Conservation (phyloP, 1,284 basidiomycete species). For the Microbotryomycetes sp. region DNA sequence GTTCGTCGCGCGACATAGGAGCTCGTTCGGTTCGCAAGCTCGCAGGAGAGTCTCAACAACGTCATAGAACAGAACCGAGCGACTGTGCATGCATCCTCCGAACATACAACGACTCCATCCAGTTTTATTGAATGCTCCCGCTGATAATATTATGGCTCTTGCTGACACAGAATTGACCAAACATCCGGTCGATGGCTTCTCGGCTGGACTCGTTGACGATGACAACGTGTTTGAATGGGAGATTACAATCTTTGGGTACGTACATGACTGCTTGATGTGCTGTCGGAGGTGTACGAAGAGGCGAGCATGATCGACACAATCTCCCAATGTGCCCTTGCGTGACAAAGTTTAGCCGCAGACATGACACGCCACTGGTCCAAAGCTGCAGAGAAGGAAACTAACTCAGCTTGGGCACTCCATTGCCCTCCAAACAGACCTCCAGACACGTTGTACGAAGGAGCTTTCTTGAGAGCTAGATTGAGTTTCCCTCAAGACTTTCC, state of each 20-base stretch:
- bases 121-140: too few species aligned
- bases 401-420: too few species aligned
- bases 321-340: too few species aligned
- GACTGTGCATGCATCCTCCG: not conserved
- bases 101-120: not conserved
- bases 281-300: too few species aligned
- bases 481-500: conserved; percentile 88
- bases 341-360: too few species aligned
- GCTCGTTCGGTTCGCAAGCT: too few species aligned
- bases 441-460: conserved; percentile 64
- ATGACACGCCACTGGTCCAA: too few species aligned
- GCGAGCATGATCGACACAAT: too few species aligned
- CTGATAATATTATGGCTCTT: not conserved
- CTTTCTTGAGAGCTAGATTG: conserved; percentile 80
- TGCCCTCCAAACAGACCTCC: conserved; percentile 10
- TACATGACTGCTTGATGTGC: conserved; percentile 19
- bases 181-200: conserved; percentile 85
- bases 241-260: conserved; percentile 82
- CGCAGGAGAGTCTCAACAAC: too few species aligned
- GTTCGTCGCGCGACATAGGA: not conserved
- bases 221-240: conserved; percentile 91
- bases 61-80: not conserved
- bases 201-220: conserved; percentile 88
- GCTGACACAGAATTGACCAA: conserved; percentile 25
- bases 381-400: too few species aligned